Base-by-base conservation (phyloP, 352 stramenopile genomes). In the Globisporangium okanoganense region DNA sequence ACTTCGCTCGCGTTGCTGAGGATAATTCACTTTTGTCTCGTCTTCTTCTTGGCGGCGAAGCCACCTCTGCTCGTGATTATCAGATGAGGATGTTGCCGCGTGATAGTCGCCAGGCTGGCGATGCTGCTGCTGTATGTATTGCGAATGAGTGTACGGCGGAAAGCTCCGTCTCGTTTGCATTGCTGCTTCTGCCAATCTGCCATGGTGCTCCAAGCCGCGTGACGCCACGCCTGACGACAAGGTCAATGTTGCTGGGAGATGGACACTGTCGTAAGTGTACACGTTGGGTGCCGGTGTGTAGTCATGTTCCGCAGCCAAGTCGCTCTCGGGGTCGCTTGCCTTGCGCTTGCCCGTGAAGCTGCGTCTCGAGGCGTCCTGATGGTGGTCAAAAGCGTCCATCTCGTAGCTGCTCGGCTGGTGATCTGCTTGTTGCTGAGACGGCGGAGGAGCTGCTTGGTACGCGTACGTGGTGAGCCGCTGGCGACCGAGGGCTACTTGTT, bases 331-430 rank as follows among this genome's bases (percentile, higher is more conserved):
- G n/a, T 47, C 56, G 9, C 49, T 41, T 2, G 56, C 56, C 38
- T 62, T 62, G 56, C 56, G 56, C 36, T 62, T 62, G n/a, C 56
- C 56, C 3, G 33, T 50, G 45, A 50, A 36, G 8, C 53, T 41
- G 38, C 25, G 36, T 41, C 27, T 40, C 24, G 13, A 2, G 16
- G 36, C 36, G 38, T 12, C 22, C 36, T 10, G n/a, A 4, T 47
- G 20, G 3, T 58, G 36, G 9, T 16, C 18, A 2, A 14, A 13
- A 22, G 31, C 2, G 7, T 16, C 12, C 24, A 14, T n/a, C 14
- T 59, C 24, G 38, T 50, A 35, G 24, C 38, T 50, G 36, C 13
- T 44, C 20, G n/a, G 5, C 16, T 12, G 33, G 20, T 35, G 29
- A 22, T 12, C 22, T 20, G 40, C 6, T 25, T 47, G 38, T 44